Evolutionary conservation across 495 filamentous ascomycete genomes (phyloP), one percentile per base, ranked within the genome.

Genomic region (Xylaria scruposa): DNA sequence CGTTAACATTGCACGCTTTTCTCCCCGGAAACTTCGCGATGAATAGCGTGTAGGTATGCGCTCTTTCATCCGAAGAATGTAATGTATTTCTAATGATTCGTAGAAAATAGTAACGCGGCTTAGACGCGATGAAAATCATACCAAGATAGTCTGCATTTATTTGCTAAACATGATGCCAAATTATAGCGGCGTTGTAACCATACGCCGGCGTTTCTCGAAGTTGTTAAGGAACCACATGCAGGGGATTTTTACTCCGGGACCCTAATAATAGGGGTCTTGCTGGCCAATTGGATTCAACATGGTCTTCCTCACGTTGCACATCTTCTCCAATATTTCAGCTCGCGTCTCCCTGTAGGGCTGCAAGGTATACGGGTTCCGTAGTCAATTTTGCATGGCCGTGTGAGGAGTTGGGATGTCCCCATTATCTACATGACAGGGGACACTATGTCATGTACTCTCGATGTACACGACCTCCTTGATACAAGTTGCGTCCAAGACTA

Each of bases 41-140:
- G 53, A 56, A 56, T 15, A 3, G 26, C n/a, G n/a, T 12, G 26
- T 31, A 26, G 6, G 12, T 56, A 31, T 31, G 26, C 15, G 53
- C 6, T 13, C 53, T 10, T 10, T 4, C 1, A 15, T 3, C 26
- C 26, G 8, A 8, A 26, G 26, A 12, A 13, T 42, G 26, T 29
- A 15, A 15, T 17, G 53, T 56, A 56, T 56, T 56, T 56, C 53
- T 56, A 56, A 56, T 56, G 53, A 31, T 56, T 17, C 17, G 26
- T 24, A 56, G 24, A 17, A 29, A 56, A 24, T 17, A 29, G 53
- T 8, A 31, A 17, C 53, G 15, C 53, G 6, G 29, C 53, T 12
- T 13, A 31, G 24, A 56, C 13, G 8, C 13, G 6, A 17, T 1
- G 26, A 56, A 17, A 17, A 31, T 56, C 26, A 31, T 56, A 26